These are phyloP conservation scores for Brettanomyces bruxellensis DNA, from an alignment of 805 yeast genomes.

Conservation along the genomic window DNA sequence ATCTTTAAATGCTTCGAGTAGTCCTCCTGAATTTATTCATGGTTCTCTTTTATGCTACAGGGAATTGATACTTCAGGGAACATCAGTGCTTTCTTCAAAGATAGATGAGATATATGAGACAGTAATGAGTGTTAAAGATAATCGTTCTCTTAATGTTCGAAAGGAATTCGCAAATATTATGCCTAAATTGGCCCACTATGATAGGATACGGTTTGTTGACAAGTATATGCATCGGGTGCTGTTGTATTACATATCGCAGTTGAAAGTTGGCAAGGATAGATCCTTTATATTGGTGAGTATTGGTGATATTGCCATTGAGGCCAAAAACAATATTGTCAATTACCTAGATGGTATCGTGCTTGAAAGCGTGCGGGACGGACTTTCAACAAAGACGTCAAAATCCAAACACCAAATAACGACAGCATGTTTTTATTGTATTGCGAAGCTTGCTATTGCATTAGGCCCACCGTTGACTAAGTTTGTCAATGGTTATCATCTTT, in stretches of 20 bases:
- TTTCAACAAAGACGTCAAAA: constrained; percentile 50
- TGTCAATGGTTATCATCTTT: constrained; percentile 62
- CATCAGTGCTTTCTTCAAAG: constrained; percentile 60
- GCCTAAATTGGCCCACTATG: constrained; percentile 75
- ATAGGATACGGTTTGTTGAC: constrained; percentile 66
- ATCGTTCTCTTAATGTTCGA: constrained; percentile 65
- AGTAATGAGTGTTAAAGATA: constrained; percentile 65
- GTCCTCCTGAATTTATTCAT: constrained; percentile 64
- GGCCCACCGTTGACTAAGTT: constrained; percentile 92
- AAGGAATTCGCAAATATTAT: constrained; percentile 78
- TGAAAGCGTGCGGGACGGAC: constrained; percentile 73
- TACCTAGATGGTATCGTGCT: constrained; percentile 85
- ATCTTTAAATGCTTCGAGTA: constrained; percentile 7
- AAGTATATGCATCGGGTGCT: constrained; percentile 74
- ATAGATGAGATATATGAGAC: constrained; percentile 73
- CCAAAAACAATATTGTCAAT: constrained; percentile 76
- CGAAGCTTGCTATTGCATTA: constrained; percentile 77
- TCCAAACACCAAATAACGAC: constrained; percentile 68
- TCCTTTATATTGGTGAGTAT: constrained; percentile 70
- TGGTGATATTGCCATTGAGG: constrained; percentile 76
- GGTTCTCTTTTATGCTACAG: constrained; percentile 78
- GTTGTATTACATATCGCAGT: constrained; percentile 65
- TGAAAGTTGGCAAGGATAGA: constrained; percentile 65
- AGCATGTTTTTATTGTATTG: constrained; percentile 81
- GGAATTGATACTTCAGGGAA: constrained; percentile 65